Evolutionary conservation across 768 basidiomycete genomes (phyloP).

Genomic region (Leccinum incarnatum): DNA sequence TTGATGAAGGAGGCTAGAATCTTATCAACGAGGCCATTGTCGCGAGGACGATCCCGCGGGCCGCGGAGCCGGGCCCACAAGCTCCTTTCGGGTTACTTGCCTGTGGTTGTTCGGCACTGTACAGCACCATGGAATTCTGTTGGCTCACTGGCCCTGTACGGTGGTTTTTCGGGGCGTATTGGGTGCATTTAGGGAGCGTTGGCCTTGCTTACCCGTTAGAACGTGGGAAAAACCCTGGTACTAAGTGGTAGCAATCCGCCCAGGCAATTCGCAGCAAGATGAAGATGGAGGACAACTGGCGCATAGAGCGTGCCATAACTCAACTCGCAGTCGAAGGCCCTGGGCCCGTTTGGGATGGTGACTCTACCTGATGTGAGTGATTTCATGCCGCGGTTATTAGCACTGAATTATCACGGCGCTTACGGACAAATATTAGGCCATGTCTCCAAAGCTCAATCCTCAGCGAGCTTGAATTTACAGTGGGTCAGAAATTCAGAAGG

Average conservation of each 20-base stretch:
- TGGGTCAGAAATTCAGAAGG: slow-evolving; percentile 83
- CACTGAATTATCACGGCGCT: slow-evolving; percentile 14
- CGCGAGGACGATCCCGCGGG: too few relatives aligned
- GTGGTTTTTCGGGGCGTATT: too few relatives aligned
- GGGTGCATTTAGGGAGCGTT: too few relatives aligned
- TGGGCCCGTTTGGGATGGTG: slow-evolving; percentile 57
- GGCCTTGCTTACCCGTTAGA: too few relatives aligned
- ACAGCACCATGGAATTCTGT: too few relatives aligned
- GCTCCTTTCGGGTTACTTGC: too few relatives aligned
- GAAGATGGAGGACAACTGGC: slow-evolving; percentile 96
- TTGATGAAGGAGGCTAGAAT: too few relatives aligned
- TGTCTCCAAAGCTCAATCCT: slow-evolving; percentile 74
- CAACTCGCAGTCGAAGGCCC: slow-evolving; percentile 78
- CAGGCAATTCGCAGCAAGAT: slow-evolving; percentile 84
- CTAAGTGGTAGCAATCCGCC: slow-evolving; percentile 37
- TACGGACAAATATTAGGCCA: slow-evolving; percentile 40
- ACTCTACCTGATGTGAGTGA: slow-evolving; percentile 44
- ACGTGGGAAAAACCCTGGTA: slow-evolving; percentile 28
- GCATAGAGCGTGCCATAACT: slow-evolving; percentile 70
- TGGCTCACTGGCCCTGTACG: too few relatives aligned
- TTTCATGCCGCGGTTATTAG: neutral
- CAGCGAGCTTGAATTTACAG: slow-evolving; percentile 76
- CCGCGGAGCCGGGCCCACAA: too few relatives aligned
- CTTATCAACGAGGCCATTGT: too few relatives aligned
- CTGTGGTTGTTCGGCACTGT: too few relatives aligned